Evolutionary conservation across 257 asterid genomes (phyloP).

Genomic region (Solanum pimpinellifolium): DNA sequence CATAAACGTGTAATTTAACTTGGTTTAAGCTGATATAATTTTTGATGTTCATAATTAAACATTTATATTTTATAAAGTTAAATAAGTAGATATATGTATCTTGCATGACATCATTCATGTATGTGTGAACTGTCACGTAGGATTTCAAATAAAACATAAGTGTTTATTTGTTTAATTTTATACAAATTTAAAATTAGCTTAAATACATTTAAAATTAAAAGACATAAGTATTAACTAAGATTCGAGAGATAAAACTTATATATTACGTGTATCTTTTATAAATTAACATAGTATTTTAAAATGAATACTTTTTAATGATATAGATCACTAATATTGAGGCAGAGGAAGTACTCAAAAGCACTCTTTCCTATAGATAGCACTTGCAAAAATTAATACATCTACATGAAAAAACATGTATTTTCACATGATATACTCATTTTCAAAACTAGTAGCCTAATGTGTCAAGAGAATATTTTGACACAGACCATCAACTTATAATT

Average conservation of each 20-base stretch:
- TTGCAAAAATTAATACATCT: not conserved
- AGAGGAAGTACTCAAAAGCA: not conserved
- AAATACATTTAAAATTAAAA: too few species aligned
- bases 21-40: too few species aligned
- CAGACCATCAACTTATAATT: not conserved
- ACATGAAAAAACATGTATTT: not conserved
- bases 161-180: too few species aligned
- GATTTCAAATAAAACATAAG: fast-evolving
- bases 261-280: not conserved
- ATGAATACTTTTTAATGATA: not conserved
- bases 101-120: not conserved
- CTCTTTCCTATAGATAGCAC: not conserved
- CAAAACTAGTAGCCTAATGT: not conserved
- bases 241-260: not conserved
- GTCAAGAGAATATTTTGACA: not conserved
- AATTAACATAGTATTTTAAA: not conserved
- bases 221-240: too few species aligned
- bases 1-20: not conserved
- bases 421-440: not conserved
- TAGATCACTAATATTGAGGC: not conserved
- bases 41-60: not conserved
- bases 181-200: too few species aligned
- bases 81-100: too few species aligned
- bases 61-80: too few species aligned
- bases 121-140: too few species aligned